Percentiles rank a stretch among this genome's conserved stretches.
phyloP scores from a whole-genome alignment of 2,329 filamentous ascomycete species.

The Phyllosticta citribraziliensis region DNA sequence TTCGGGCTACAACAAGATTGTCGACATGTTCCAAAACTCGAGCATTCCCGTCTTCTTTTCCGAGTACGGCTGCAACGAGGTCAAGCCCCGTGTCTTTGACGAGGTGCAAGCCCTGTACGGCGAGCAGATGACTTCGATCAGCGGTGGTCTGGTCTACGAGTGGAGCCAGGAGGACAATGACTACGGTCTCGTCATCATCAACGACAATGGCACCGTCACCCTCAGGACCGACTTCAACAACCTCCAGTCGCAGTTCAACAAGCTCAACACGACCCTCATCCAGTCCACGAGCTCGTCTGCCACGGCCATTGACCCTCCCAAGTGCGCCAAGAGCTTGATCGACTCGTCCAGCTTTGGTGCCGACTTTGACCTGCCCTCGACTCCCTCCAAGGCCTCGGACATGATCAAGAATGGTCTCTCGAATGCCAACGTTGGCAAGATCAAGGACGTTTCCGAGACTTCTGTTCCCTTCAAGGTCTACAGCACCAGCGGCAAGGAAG shows the following conservation, averaged over 20 bases:
- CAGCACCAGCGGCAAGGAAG: constrained; percentile 43
- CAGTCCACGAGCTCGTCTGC: constrained; percentile 51
- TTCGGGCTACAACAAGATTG: constrained; percentile 54
- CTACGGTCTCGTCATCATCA: constrained; percentile 40
- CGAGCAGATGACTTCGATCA: constrained; percentile 59
- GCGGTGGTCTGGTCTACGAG: constrained; percentile 74
- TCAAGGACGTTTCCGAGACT: constrained; percentile 51
- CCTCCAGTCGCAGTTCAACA: constrained; percentile 64
- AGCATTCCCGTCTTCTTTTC: constrained; percentile 73
- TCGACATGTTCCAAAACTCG: constrained; percentile 53
- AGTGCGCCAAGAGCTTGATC: constrained; percentile 60
- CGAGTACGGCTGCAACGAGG: constrained; percentile 70
- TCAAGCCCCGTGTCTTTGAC: constrained; percentile 60
- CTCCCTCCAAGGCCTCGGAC: constrained; percentile 56
- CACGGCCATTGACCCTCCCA: constrained; percentile 47
- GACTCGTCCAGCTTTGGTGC: constrained; percentile 55
- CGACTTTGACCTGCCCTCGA: constrained; percentile 49
- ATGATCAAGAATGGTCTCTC: constrained; percentile 69
- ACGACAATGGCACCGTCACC: constrained; percentile 32
- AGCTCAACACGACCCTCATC: constrained; percentile 61
- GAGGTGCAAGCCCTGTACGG: constrained; percentile 67
- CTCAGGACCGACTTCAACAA: constrained; percentile 48
- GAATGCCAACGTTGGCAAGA: constrained; percentile 44
- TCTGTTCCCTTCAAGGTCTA: constrained; percentile 49
- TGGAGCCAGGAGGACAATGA: constrained; percentile 61